Evolutionary conservation across 2,329 filamentous ascomycete genomes (phyloP).

Genomic region (Venturia aucupariae): DNA sequence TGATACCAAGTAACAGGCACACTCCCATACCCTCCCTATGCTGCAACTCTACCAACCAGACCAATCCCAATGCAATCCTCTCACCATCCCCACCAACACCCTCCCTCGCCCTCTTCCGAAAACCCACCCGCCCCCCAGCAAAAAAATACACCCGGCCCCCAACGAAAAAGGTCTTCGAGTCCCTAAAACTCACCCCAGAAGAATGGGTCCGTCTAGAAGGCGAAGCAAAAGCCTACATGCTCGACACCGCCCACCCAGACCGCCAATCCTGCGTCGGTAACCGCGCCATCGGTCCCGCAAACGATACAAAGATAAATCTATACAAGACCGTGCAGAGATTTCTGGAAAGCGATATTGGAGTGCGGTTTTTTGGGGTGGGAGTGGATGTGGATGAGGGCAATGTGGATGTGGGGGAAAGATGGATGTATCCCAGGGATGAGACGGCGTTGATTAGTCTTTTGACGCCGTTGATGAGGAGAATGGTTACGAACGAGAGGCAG

Average conservation of each 20-base stretch:
- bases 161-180: conserved; percentile 49
- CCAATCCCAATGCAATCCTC: not conserved
- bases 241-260: conserved; percentile 45
- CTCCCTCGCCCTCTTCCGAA: conserved; percentile 44
- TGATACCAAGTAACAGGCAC: not conserved
- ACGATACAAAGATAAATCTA: conserved; percentile 47
- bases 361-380: conserved; percentile 39
- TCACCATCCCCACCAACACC: conserved; percentile 21
- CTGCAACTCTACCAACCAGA: not conserved
- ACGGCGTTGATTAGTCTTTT: conserved; percentile 48
- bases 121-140: conserved; percentile 30
- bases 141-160: conserved; percentile 50
- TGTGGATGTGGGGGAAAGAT: conserved; percentile 23
- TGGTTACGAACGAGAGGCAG: conserved; percentile 53
- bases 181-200: conserved; percentile 46
- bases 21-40: not conserved
- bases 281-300: conserved; percentile 44
- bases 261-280: conserved; percentile 49
- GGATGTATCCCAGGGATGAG: conserved; percentile 46
- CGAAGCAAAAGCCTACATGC: conserved; percentile 49
- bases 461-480: conserved; percentile 47
- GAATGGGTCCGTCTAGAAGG: conserved; percentile 47
- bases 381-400: conserved; percentile 13
- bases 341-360: conserved; percentile 40
- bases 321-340: conserved; percentile 50